These are phyloP conservation scores for Saitozyma sp. DNA, from an alignment of 768 basidiomycete species.

Conservation along the genomic window DNA sequence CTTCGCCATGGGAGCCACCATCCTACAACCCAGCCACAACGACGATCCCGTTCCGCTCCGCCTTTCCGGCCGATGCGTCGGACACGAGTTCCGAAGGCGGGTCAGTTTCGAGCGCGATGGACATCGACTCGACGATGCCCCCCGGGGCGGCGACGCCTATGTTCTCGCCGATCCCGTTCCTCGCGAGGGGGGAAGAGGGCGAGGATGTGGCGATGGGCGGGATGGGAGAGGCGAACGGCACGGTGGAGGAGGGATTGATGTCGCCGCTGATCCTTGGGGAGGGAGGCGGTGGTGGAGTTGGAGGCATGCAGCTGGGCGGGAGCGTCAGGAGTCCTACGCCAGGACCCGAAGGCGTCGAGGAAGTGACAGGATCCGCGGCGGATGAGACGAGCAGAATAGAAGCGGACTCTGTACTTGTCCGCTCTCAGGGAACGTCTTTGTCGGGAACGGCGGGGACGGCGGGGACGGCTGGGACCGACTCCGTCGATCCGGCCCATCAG, in stretches of 20 bases:
- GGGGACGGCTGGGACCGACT: not conserved
- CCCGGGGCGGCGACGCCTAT: constrained; percentile 44
- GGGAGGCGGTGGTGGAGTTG: constrained; percentile 4
- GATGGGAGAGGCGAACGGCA: not conserved
- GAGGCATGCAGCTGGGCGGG: constrained; percentile 1
- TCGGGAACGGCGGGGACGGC: not conserved
- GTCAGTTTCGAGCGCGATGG: not conserved
- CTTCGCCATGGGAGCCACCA: constrained; percentile 42
- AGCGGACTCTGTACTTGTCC: too few relatives aligned
- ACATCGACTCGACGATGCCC: constrained; percentile 29
- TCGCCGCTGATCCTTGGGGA: constrained; percentile 33
- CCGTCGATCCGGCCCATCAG: constrained; percentile 38
- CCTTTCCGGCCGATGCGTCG: constrained; percentile 13
- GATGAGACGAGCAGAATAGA: not conserved
- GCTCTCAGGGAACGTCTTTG: not conserved
- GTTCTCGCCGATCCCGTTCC: constrained; percentile 53
- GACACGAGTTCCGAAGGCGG: constrained; percentile 15
- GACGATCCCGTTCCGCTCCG: constrained; percentile 3
- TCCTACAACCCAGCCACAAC: constrained; percentile 20
- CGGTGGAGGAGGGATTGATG: constrained; percentile 29
- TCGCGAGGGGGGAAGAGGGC: constrained; percentile 13
- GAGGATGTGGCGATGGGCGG: not conserved
- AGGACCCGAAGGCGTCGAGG: constrained; percentile 30
- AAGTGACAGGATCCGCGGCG: not conserved
- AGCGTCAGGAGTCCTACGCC: constrained; percentile 33